These are phyloP conservation scores for Hexamita inflata DNA, from an alignment of 208 protist genomes.

Conservation along the genomic window DNA sequence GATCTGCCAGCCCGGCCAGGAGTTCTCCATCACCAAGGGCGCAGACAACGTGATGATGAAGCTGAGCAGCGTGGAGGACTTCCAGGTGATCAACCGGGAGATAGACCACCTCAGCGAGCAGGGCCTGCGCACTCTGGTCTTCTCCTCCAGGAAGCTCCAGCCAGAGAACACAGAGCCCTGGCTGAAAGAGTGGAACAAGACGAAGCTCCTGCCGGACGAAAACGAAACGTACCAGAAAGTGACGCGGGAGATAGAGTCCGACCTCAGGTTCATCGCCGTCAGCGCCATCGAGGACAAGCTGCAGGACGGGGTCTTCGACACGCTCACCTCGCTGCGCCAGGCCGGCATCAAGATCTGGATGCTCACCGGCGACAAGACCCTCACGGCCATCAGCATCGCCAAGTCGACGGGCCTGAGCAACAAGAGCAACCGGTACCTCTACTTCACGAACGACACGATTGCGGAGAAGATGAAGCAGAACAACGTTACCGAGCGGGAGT, in stretches of 20 bases:
- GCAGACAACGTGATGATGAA: neutral
- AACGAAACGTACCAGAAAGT: neutral
- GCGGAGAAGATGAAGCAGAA: neutral
- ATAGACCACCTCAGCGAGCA: neutral
- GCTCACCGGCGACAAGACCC: slow-evolving; percentile 91
- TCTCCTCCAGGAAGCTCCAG: neutral
- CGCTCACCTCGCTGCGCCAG: slow-evolving; percentile 77
- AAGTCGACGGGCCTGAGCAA: neutral
- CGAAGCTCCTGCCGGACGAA: neutral
- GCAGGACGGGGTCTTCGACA: slow-evolving; percentile 66
- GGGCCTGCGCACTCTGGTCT: slow-evolving; percentile 19
- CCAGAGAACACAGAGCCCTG: neutral
- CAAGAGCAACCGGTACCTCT: neutral
- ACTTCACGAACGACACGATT: neutral
- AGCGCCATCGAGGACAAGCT: slow-evolving; percentile 91
- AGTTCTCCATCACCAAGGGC: neutral
- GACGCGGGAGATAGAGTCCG: neutral
- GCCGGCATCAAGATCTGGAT: slow-evolving; percentile 94
- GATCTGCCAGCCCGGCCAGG: neutral
- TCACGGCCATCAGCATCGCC: slow-evolving; percentile 58
- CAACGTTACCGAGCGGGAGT: too few species aligned
- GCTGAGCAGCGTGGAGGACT: too few species aligned
- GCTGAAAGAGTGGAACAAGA: neutral
- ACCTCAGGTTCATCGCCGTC: slow-evolving; percentile 49
- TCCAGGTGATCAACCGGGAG: neutral